Conservation (phyloP, 805 yeast species). For the Candida argentea region DNA sequence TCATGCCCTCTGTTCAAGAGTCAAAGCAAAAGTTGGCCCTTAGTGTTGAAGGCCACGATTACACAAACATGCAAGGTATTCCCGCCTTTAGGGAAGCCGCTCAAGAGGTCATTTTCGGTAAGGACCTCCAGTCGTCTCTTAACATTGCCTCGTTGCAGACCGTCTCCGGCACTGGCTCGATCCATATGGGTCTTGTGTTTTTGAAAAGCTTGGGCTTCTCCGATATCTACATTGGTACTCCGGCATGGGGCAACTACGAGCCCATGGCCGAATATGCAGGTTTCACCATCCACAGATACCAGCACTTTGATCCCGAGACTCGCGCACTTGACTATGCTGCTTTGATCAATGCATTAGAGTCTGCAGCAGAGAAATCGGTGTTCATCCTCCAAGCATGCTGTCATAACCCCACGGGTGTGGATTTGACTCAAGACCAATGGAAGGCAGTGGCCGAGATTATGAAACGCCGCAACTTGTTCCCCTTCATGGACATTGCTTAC, state of each 20-base stretch:
- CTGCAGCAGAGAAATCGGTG: slow-evolving; percentile 22
- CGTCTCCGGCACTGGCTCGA: slow-evolving; percentile 33
- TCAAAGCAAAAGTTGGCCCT: slow-evolving; percentile 23
- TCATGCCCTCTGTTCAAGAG: slow-evolving; percentile 26
- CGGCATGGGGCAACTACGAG: slow-evolving; percentile 31
- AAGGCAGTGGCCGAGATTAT: slow-evolving; percentile 15
- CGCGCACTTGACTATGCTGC: slow-evolving; percentile 21
- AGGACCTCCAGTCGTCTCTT: slow-evolving; percentile 10
- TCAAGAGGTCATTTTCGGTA: slow-evolving; percentile 27
- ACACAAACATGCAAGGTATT: slow-evolving; percentile 32
- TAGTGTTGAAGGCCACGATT: slow-evolving; percentile 35
- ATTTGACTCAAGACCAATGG: slow-evolving; percentile 29
- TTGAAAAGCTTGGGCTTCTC: slow-evolving; percentile 14
- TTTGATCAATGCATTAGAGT: slow-evolving; percentile 14
- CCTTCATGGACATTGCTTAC: slow-evolving; percentile 32
- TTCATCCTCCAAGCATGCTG: slow-evolving; percentile 33
- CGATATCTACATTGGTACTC: slow-evolving; percentile 25
- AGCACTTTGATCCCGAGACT: slow-evolving; percentile 20
- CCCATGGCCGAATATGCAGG: slow-evolving; percentile 25
- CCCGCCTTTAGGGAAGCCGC: slow-evolving; percentile 27
- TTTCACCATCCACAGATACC: slow-evolving; percentile 15
- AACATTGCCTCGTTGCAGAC: slow-evolving; percentile 28
- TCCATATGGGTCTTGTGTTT: slow-evolving; percentile 27
- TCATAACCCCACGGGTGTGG: slow-evolving; percentile 37
- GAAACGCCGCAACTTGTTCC: slow-evolving; percentile 15